phyloP scores from a whole-genome alignment of 768 basidiomycete species.

The Auriscalpium orientale region DNA sequence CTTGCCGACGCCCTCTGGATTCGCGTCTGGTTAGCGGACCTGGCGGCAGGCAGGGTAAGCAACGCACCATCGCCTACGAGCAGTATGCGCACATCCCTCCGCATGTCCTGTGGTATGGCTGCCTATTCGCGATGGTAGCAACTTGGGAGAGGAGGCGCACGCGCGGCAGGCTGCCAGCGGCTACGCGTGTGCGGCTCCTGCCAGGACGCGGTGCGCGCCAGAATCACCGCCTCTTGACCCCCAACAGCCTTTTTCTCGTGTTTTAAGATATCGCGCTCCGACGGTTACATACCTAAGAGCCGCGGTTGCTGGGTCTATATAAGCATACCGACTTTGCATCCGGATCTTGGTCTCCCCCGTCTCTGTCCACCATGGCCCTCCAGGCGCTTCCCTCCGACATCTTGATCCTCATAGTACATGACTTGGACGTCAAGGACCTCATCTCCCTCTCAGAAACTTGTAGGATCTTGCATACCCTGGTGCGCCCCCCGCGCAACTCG shows the following conservation, averaged over 20 bases:
- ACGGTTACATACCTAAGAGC: not conserved
- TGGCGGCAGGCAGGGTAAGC: not conserved
- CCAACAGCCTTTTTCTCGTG: not conserved
- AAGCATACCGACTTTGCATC: not conserved
- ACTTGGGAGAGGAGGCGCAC: not conserved
- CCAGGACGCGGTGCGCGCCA: too few relatives aligned
- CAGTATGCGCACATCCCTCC: conserved; percentile 89
- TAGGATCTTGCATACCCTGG: conserved; percentile 3
- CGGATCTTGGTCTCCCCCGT: not conserved
- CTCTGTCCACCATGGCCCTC: not conserved
- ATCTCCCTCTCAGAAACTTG: conserved; percentile 5
- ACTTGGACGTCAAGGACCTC: conserved; percentile 12
- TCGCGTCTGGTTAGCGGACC: conserved; percentile 5
- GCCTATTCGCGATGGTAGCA: not conserved
- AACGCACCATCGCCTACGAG: conserved; percentile 87
- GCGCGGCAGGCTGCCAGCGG: not conserved
- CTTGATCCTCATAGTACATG: conserved; percentile 10
- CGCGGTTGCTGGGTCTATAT: not conserved
- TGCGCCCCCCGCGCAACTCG: not conserved
- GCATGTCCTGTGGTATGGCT: conserved; percentile 39
- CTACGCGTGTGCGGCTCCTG: not conserved
- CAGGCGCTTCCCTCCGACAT: conserved; percentile 9
- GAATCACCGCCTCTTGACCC: not conserved
- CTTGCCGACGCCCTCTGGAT: conserved; percentile 90
- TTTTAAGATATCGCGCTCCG: not conserved